phyloP scores from a whole-genome alignment of 495 filamentous ascomycete genomes.

The Chaetomium fimeti region DNA sequence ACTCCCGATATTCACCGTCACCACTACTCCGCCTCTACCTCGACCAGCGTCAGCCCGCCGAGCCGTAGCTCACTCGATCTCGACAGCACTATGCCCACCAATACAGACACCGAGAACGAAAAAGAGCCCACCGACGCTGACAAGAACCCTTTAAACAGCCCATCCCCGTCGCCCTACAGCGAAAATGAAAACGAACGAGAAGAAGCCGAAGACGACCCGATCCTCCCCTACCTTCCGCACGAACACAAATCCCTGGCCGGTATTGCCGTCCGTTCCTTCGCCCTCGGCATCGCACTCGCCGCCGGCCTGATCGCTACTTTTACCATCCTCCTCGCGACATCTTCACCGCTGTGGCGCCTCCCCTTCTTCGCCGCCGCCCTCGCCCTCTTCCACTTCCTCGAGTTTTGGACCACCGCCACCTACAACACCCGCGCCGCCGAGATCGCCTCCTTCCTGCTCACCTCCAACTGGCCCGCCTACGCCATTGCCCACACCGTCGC shows the following conservation, averaged over 20 bases:
- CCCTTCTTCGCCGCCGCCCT: slow-evolving; percentile 77
- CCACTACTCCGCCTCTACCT: background rate
- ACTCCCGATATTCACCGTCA: background rate
- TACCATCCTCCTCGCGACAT: slow-evolving; percentile 38
- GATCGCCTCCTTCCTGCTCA: slow-evolving; percentile 75
- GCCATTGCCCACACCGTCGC: slow-evolving; percentile 77
- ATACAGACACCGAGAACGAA: background rate
- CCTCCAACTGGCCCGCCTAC: slow-evolving; percentile 81
- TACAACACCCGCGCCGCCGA: slow-evolving; percentile 75
- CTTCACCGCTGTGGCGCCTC: slow-evolving; percentile 69
- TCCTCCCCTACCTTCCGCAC: slow-evolving; percentile 48
- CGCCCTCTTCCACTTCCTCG: slow-evolving; percentile 89
- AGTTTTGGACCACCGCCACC: slow-evolving; percentile 83
- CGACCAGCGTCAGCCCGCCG: background rate
- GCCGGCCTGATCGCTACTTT: slow-evolving; percentile 45
- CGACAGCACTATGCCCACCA: background rate
- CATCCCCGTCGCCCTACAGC: background rate
- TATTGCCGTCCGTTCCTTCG: slow-evolving; percentile 68
- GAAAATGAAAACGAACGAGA: background rate
- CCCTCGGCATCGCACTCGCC: slow-evolving; percentile 51
- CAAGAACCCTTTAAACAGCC: background rate
- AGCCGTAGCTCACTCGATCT: background rate
- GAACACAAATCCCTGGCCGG: slow-evolving; percentile 70
- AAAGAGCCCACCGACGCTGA: slow-evolving; percentile 3
- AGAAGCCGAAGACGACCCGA: slow-evolving; percentile 21